Evolutionary conservation across 1,284 basidiomycete genomes (phyloP), one percentile per base, ranked within the genome.

Genomic region (Tilletia caries): DNA sequence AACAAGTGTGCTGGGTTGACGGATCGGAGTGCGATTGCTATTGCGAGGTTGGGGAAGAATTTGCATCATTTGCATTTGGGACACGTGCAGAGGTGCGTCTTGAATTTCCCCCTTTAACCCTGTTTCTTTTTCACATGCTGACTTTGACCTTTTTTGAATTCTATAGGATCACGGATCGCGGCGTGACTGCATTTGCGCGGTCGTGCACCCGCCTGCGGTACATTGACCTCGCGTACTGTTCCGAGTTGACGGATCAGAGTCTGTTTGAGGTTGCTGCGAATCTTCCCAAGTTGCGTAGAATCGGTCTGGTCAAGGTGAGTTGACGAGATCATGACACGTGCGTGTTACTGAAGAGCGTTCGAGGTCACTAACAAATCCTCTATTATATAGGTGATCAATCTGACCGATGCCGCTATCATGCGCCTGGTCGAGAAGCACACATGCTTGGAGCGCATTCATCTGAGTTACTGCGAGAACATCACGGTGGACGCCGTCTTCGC

Each of bases 391-490:
- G 93, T 95, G 65, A 89, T 87, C 78, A 93, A 95, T 77, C 86
- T 99, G 67, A 98, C 96, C 2, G 95, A 98, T 80, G 89, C 93
- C 78, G 93, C 93, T 1, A 90, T 98, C 33, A 92, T 92, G 78
- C 88, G 93, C 0, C 87, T 99, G 10, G 92, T 90, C 2, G 85
- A 86, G 54, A 83, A 86, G 75, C 88, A 89, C 46, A 92, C 92
- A 1, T 82, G 79, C 34, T 87, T 98, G 27, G 96, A 99, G 81
- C 89, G 96, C 43, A 93, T 99, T 37, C 96, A 99, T 83, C 86
- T 99, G 29, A 96, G 93, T 1, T 98, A 98, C 83, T 99, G 96
- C 84, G 93, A 97, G 80, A 92, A 96, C 77, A 91, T 99, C 71
- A 89, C 91, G 3, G 92, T 98, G 72, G 88, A 91, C 83, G 94